Evolutionary conservation across 2,329 filamentous ascomycete genomes (phyloP).

Genomic region (Penicillium crustosum): DNA sequence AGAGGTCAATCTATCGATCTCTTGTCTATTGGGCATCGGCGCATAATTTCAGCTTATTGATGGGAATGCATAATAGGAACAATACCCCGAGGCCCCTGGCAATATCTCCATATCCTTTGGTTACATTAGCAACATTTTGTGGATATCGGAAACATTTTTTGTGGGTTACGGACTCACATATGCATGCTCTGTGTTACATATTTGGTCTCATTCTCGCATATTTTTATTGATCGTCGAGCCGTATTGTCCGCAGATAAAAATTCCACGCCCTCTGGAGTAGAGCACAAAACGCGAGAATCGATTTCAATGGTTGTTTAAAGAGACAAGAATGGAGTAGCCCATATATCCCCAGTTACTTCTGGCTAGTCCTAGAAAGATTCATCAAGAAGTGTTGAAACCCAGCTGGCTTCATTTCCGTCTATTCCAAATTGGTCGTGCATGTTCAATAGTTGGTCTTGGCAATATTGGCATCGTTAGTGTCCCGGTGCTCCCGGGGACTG

Average conservation of each 20-base stretch:
- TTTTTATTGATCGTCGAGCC: not conserved
- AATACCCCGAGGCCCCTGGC: too few relatives aligned
- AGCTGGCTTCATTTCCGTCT: not conserved
- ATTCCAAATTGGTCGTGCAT: not conserved
- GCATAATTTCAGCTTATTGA: not conserved
- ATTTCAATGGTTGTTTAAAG: not conserved
- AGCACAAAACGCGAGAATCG: too few relatives aligned
- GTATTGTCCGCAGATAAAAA: not conserved
- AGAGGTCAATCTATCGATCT: not conserved
- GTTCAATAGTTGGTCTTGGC: not conserved
- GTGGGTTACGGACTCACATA: not conserved
- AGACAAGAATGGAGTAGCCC: not conserved
- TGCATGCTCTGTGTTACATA: not conserved
- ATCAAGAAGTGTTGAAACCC: not conserved
- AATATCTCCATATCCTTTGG: too few relatives aligned
- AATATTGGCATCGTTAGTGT: not conserved
- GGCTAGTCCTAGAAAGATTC: not conserved
- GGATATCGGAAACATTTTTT: not conserved
- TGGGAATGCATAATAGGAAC: not conserved
- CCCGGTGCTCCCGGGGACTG: not conserved
- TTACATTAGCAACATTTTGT: too few relatives aligned
- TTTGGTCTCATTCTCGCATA: not conserved
- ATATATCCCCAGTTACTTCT: not conserved
- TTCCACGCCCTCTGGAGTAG: not conserved
- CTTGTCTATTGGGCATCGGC: not conserved